phyloP scores from a whole-genome alignment of 148 eudicot genomes.

The Chenopodium formosanum region DNA sequence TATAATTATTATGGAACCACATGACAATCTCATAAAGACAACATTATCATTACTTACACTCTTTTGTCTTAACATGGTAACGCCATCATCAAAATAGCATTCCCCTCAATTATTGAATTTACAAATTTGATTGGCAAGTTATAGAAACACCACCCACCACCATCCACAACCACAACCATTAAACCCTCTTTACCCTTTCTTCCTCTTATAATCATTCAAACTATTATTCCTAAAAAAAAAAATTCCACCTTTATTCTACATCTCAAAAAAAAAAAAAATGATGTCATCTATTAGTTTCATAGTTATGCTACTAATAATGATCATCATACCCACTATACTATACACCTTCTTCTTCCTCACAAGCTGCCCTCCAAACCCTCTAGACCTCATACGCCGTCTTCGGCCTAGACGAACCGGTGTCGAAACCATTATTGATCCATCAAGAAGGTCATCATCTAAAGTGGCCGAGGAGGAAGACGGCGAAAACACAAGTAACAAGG shows the following conservation, averaged over 20 bases:
- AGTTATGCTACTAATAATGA: constrained; percentile 31
- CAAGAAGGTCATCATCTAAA: neutral
- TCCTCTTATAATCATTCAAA: neutral
- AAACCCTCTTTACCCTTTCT: neutral
- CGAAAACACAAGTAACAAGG: neutral
- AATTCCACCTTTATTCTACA: neutral
- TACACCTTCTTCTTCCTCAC: constrained; percentile 32
- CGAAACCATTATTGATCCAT: neutral
- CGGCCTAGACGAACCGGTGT: neutral
- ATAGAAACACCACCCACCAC: constrained; percentile 1
- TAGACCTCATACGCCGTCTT: constrained; percentile 3
- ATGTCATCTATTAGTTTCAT: constrained; percentile 22
- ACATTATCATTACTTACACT: constrained; percentile 1
- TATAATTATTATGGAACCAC: neutral
- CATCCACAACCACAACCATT: constrained; percentile 4
- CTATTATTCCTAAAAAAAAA: neutral
- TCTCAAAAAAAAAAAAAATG: constrained; percentile 7
- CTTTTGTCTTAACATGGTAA: constrained; percentile 17
- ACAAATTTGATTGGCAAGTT: neutral
- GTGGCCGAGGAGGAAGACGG: neutral
- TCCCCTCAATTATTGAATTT: constrained; percentile 15
- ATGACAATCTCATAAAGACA: neutral
- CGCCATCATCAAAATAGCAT: constrained; percentile 15
- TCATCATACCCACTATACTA: constrained; percentile 25
- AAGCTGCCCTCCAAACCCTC: constrained; percentile 26